Base-by-base conservation (phyloP, 257 asterid genomes). In the Misopates orontium region DNA sequence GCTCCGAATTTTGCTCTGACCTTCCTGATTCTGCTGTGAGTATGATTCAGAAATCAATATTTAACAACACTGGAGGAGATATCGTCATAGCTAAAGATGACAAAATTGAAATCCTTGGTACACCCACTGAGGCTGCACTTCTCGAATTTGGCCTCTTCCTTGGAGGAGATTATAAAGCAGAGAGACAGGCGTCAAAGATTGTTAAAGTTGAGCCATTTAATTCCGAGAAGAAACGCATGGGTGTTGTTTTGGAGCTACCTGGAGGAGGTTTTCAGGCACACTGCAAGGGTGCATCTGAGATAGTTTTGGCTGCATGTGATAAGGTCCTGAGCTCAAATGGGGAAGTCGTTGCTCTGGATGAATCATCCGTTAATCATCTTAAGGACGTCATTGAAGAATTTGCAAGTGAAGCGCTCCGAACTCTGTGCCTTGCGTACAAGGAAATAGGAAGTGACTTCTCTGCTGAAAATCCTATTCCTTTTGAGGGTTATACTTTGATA, bases 211-310 rank as follows among this genome's bases (percentile, higher is more conserved):
- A 91, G 75, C 98, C 98, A 6, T 86, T 91, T 50, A 91, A 91
- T 83, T 91, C 98, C 21, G 83, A 89, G 0, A 91, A 86, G 84
- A 91, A 91, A 77, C 69, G 84, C 67, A 91, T 91, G 98, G 83
- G 94, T 1, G 96, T 86, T 17, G 88, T 86, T 11, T 62, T 88
- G 75, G 90, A 83, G 84, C 83, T 86, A 48, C 84, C 89, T 1
- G 86, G 75, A 57, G 93, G 85, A 10, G 83, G 85, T 8, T 65
- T 84, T 32, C 71, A 93, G 66, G 98, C 95, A 25, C 87, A 86
- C 69, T 72, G 82, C 2, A 91, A 91, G 62, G 98, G 98, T n/a
- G 98, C 98, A 58, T 88, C 98, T 0, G 98, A 91, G 78, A 91
- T 91, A 48, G 14, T 91, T 44, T 60, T 91, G 77, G 90, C 87